Base-by-base conservation (phyloP, 495 filamentous ascomycete species). In the Talaromyces proteolyticus region DNA sequence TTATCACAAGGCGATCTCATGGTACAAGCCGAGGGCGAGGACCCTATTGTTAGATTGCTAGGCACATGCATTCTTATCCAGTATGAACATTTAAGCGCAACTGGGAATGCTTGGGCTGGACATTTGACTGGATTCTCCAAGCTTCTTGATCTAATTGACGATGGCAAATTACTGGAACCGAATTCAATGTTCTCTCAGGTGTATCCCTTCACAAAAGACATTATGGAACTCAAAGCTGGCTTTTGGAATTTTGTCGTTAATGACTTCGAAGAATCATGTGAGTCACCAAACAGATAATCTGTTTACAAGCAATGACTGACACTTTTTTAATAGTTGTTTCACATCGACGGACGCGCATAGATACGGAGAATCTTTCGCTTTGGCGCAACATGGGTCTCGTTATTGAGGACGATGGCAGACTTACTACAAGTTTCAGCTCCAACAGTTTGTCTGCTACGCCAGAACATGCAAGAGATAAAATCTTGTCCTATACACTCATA, bases 301-400 rank as follows among this genome's bases (percentile, higher is more conserved):
- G 4, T 19, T 37, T 0, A 29, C 14, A 21, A 36, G 14, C 29
- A 34, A 34, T 34, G 8, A 14, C n/a, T 34, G 29, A 34, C 8
- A 4, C 29, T 34, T 34, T 24, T 16, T 17, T 22, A 44, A 1
- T 50, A 69, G 69, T 74, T 51, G 72, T 75, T 50, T 71, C 75
- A 39, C 65, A 64, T 38, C 62, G 62, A 14, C 63, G 65, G 25
- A 76, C 72, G 18, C 65, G 75, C 17, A 52, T 79, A 3, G 66
- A 76, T 52, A 66, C 72, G 0, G 63, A 67, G 26, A 67, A 79
- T 41, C 43, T 72, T 6, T 29, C 55, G 1, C 58, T 77, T 23
- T 77, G 75, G 75, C 68, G 63, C 16, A 68, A 61, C 41, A 75
- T 74, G 36, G 74, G 75, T 8, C 61, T 79, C 11, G 61, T 64